Evolutionary conservation across 73 alveolate species (phyloP).

Genomic region (Effrenium voratum): DNA sequence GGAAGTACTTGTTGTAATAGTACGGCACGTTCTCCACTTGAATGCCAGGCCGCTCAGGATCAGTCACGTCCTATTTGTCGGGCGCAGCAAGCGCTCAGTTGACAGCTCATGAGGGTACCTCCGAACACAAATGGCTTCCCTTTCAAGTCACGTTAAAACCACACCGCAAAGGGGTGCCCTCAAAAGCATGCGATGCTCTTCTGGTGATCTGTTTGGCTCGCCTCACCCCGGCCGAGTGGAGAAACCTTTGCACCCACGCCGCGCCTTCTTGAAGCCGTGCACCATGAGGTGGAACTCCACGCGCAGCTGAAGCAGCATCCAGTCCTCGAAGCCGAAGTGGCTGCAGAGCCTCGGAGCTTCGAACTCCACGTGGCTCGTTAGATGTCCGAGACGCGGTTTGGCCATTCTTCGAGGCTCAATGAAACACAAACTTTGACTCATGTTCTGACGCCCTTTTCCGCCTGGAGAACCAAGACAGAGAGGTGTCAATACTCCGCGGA

Average conservation of each 20-base stretch:
- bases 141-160: too few species aligned
- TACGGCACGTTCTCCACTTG: constrained; percentile 79
- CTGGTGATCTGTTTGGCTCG: too few species aligned
- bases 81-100: not conserved
- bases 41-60: constrained; percentile 81
- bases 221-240: too few species aligned
- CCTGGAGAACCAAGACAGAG: too few species aligned
- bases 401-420: too few species aligned
- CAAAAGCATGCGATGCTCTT: too few species aligned
- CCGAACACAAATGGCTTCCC: not conserved
- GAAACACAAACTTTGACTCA: too few species aligned
- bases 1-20: constrained; percentile 91
- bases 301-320: constrained; percentile 57
- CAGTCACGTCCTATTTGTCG: constrained; percentile 36
- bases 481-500: too few species aligned
- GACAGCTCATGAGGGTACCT: not conserved
- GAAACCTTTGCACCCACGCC: not conserved
- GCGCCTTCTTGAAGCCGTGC: constrained; percentile 65
- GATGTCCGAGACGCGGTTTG: too few species aligned
- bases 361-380: too few species aligned
- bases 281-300: constrained; percentile 86
- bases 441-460: too few species aligned
- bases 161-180: not conserved
- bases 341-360: constrained; percentile 21
- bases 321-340: constrained; percentile 61